phyloP scores from a whole-genome alignment of 495 filamentous ascomycete genomes.

The Staphylotrichum tortipilum region DNA sequence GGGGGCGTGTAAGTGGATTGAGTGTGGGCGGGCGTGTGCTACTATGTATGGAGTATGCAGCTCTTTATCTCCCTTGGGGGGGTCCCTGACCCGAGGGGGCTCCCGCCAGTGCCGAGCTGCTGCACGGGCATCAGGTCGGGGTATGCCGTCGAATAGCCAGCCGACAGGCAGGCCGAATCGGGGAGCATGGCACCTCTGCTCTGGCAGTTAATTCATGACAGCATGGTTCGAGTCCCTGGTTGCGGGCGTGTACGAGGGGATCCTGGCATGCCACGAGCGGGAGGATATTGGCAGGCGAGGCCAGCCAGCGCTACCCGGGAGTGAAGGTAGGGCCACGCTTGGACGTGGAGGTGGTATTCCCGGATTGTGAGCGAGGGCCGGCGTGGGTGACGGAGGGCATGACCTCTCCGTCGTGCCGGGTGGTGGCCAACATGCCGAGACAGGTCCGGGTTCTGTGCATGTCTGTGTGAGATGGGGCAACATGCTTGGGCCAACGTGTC shows the following conservation, averaged over 20 bases:
- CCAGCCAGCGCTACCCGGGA: too few species aligned
- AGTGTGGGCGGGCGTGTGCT: too few species aligned
- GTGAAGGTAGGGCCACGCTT: too few species aligned
- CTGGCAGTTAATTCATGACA: neutral
- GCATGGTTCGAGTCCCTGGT: conserved; percentile 3
- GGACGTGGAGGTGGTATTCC: too few species aligned
- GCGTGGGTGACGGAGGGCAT: too few species aligned
- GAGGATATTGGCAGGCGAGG: too few species aligned
- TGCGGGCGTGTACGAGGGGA: conserved; percentile 6
- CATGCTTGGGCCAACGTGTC: too few species aligned
- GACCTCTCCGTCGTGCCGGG: too few species aligned
- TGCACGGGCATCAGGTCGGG: conserved; percentile 3
- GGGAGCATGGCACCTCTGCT: conserved; percentile 10
- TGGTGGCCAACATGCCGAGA: too few species aligned
- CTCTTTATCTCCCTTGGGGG: conserved; percentile 4
- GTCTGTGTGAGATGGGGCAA: too few species aligned
- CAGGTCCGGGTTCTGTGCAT: too few species aligned
- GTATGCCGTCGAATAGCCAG: conserved; percentile 5
- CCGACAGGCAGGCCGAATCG: conserved; percentile 2
- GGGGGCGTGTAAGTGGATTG: neutral
- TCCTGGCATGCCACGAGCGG: conserved; percentile 6
- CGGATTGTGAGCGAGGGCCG: too few species aligned
- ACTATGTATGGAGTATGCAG: neutral
- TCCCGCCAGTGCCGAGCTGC: conserved; percentile 11
- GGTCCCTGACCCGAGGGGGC: neutral